phyloP scores from a whole-genome alignment of 1,284 basidiomycete genomes.

The Cryptococcus sp. region DNA sequence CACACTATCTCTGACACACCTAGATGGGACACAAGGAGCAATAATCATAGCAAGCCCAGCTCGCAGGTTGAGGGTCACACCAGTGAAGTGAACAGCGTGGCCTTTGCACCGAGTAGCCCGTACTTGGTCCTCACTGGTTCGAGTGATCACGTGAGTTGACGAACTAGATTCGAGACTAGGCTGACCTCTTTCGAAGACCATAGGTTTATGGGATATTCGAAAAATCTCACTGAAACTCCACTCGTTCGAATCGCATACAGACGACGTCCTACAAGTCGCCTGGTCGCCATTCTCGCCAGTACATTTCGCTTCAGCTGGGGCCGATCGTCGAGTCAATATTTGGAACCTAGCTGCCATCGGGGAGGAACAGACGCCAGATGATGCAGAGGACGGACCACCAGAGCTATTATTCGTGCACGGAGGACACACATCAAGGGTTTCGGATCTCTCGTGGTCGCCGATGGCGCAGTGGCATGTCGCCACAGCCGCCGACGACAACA shows the following conservation, averaged over 20 bases:
- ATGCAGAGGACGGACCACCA: constrained; percentile 92
- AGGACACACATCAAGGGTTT: constrained; percentile 53
- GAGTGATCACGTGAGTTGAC: constrained; percentile 70
- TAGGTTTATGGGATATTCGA: constrained; percentile 84
- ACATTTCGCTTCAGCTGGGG: constrained; percentile 85
- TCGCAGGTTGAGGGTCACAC: constrained; percentile 80
- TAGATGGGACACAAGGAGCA: constrained; percentile 87
- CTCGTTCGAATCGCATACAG: constrained; percentile 86
- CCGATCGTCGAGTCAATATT: constrained; percentile 87
- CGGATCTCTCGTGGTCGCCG: constrained; percentile 48
- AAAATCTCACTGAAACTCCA: constrained; percentile 77
- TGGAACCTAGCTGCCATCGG: constrained; percentile 95
- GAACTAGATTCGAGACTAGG: neutral
- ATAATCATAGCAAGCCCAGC: constrained; percentile 59
- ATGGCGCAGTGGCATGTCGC: constrained; percentile 48
- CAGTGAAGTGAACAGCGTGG: constrained; percentile 83
- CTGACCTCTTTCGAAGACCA: constrained; percentile 57
- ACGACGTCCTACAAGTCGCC: constrained; percentile 87
- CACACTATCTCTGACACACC: neutral
- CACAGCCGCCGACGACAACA: constrained; percentile 53
- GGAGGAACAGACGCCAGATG: constrained; percentile 93
- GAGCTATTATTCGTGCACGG: constrained; percentile 91
- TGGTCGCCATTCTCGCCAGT: constrained; percentile 93
- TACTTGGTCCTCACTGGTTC: constrained; percentile 90
- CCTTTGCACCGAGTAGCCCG: constrained; percentile 80